Evolutionary conservation across 331 rosid species (phyloP).

Genomic region (Dryas integrifolia): DNA sequence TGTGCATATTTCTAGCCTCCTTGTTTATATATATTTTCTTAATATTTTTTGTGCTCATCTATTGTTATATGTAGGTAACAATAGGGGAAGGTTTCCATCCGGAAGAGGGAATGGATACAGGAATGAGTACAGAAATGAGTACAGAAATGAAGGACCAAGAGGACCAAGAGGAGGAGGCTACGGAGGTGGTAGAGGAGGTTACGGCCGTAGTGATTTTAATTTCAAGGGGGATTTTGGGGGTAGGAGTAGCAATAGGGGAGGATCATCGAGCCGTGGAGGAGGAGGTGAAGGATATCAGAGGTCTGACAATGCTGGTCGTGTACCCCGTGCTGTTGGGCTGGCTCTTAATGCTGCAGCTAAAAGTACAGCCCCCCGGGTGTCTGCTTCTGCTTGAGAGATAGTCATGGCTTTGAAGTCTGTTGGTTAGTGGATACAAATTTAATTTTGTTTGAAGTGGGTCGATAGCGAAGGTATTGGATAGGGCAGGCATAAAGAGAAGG

Average conservation of each 20-base stretch:
- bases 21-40: background rate
- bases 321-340: constrained; percentile 47
- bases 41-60: constrained; percentile 2
- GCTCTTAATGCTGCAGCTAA: constrained; percentile 40
- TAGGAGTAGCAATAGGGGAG: constrained; percentile 56
- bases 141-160: constrained; percentile 59
- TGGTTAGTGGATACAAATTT: constrained; percentile 9
- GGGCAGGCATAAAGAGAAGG: constrained; percentile 26
- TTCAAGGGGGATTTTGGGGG: constrained; percentile 57
- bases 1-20: background rate
- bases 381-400: constrained; percentile 58
- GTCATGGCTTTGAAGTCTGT: background rate
- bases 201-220: constrained; percentile 53
- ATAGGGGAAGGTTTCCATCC: constrained; percentile 51
- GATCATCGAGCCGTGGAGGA: constrained; percentile 53
- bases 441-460: constrained; percentile 8
- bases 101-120: constrained; percentile 52
- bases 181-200: constrained; percentile 55
- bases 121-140: constrained; percentile 10
- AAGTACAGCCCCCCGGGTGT: constrained; percentile 39
- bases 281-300: constrained; percentile 70
- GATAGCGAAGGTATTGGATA: constrained; percentile 26
- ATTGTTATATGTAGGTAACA: constrained; percentile 43
- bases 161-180: constrained; percentile 69
- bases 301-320: constrained; percentile 51